Base-by-base conservation (phyloP, 768 basidiomycete species). In the Kwoniella bestiolae region DNA sequence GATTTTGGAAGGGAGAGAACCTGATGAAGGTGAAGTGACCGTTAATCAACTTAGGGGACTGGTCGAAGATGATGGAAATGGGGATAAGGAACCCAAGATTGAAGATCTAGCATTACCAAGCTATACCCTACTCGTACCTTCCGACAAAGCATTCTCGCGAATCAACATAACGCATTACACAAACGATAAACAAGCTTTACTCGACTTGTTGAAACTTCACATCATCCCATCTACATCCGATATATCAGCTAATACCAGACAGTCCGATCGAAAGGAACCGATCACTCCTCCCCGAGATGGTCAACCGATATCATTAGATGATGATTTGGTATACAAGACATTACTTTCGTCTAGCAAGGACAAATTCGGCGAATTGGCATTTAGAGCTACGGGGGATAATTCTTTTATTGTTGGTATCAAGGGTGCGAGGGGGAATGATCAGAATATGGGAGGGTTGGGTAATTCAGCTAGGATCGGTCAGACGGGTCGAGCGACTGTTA, bases 41-140 rank as follows among this genome's bases (percentile, higher is more conserved):
- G 34, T 32, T 8, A 65, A 59, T 7, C 57, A 46, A 28, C 61
- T 69, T 21, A 41, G 61, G 12, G 74, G 67, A 8, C 63, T 49
- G 46, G 70, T 69, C 34, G 35, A 50, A 50, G 49, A 60, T 14
- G 21, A 29, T 21, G 59, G 29, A 7, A 38, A 60, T 16, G 65
- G 55, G 18, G 65, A 56, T 18, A 59, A 63, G 7, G 64, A 59
- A 29, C 67, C 67, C 9, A 67, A 69, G 14, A n/a, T 60, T 29
- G 63, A 71, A 38, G 44, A 60, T 16, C 50, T 75, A 25, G 72
- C 72, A 34, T 47, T 71, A 47, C 66, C 74, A 44, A 70, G 89
- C 3, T 98, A 94, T 89, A 95, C 93, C 1, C 80, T 99, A 3
- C 84, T 99, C 23, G 94, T 91, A 70, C 96, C 96, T 3, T 87